Percentiles rank a stretch among this genome's conserved stretches.
phyloP scores from a whole-genome alignment of 2,329 filamentous ascomycete genomes.

The Bertia moriformis region DNA sequence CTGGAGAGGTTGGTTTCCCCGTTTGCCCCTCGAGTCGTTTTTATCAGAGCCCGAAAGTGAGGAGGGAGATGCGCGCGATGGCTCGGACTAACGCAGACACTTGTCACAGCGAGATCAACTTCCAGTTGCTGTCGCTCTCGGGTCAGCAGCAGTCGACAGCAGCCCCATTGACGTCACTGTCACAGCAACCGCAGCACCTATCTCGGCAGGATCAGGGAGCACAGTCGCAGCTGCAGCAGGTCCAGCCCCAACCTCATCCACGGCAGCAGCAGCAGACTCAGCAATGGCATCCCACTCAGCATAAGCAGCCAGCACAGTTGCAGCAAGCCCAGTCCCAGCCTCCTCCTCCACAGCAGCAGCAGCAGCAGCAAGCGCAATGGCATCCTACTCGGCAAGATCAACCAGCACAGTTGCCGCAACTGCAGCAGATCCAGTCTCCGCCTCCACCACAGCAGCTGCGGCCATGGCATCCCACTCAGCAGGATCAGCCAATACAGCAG shows the following conservation, averaged over 20 bases:
- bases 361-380: too few relatives aligned
- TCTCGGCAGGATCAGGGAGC: conserved; percentile 12
- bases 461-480: too few relatives aligned
- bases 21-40: not conserved
- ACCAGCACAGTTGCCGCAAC: too few relatives aligned
- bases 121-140: not conserved
- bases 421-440: too few relatives aligned
- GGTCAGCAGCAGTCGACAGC: conserved; percentile 6
- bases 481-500: too few relatives aligned
- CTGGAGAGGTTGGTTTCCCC: conserved; percentile 38
- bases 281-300: too few relatives aligned
- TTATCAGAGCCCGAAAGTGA: too few relatives aligned
- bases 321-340: conserved; percentile 23
- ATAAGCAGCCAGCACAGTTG: conserved; percentile 21
- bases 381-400: too few relatives aligned
- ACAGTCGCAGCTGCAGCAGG: conserved; percentile 14
- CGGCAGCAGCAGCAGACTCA: not conserved
- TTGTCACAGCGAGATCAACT: not conserved
- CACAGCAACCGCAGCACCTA: conserved; percentile 2
- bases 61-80: too few relatives aligned
- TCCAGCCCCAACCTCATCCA: not conserved
- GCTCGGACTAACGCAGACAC: too few relatives aligned
- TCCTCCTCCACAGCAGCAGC: conserved; percentile 11
- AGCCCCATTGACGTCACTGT: conserved; percentile 7
- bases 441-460: too few relatives aligned